Base-by-base conservation (phyloP, 208 protist genomes). In the Trypanosoma cruzi region DNA sequence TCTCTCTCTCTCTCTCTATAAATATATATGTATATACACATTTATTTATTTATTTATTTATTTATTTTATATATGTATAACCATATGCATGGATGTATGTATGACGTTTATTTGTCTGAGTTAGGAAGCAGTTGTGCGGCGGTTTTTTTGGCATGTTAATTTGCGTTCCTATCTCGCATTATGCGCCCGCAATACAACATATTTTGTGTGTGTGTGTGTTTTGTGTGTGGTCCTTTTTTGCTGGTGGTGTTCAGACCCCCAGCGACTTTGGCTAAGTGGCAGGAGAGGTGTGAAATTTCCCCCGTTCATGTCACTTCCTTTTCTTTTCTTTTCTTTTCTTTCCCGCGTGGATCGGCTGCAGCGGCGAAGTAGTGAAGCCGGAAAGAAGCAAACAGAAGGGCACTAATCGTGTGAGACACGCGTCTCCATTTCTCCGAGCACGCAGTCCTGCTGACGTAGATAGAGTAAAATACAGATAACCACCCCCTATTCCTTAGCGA, bases 241-340 rank as follows among this genome's bases (percentile, higher is more conserved):
- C n/a, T n/a, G n/a, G n/a, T n/a, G n/a, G n/a, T n/a, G n/a, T n/a
- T n/a, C n/a, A n/a, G n/a, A n/a, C n/a, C n/a, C n/a, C n/a, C n/a
- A n/a, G n/a, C n/a, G n/a, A n/a, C n/a, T n/a, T n/a, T n/a, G n/a
- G n/a, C n/a, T n/a, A n/a, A n/a, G n/a, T n/a, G n/a, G n/a, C n/a
- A n/a, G n/a, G n/a, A n/a, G n/a, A n/a, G n/a, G n/a, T n/a, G n/a
- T n/a, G n/a, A n/a, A n/a, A n/a, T n/a, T n/a, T n/a, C n/a, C n/a
- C n/a, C n/a, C n/a, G 4, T 58, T 68, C 29, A 46, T 54, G 56
- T 68, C 32, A 29, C 31, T 59, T 31, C 50, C 22, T 26, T 26
- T 53, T 53, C 28, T 59, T 59, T 59, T 59, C 54, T n/a, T 34
- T 59, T 59, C 5, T 28, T 59, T 59, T 59, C 28, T 34, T 59